These are phyloP conservation scores for Meira miltonrushii DNA, from an alignment of 1,284 basidiomycete species.

Conservation along the genomic window DNA sequence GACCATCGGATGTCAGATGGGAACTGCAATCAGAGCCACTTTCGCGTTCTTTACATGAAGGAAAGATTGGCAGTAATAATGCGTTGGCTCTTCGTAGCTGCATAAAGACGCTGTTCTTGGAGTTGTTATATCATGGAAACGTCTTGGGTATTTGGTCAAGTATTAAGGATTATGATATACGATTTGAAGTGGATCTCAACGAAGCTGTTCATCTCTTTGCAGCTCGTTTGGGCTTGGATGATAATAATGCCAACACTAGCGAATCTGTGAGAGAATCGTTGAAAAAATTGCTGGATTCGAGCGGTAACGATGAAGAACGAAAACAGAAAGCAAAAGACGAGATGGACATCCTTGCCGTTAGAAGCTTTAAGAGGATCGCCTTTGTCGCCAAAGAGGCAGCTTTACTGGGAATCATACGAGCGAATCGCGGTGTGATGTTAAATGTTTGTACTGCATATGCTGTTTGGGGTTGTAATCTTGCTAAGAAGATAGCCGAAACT, in stretches of 20 bases:
- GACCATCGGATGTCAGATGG: slow-evolving; percentile 7
- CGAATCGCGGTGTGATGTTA: neutral
- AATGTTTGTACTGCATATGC: neutral
- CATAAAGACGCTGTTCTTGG: slow-evolving; percentile 6
- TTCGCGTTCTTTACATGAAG: neutral
- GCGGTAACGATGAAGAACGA: neutral
- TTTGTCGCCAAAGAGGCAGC: neutral
- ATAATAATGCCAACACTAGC: neutral
- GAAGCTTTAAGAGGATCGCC: neutral
- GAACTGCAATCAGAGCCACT: neutral
- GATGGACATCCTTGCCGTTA: neutral
- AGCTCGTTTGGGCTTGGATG: neutral
- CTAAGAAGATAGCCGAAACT: neutral
- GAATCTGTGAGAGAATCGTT: neutral
- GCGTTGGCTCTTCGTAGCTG: neutral
- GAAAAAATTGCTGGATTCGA: too few relatives aligned
- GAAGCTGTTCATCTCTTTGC: slow-evolving; percentile 5
- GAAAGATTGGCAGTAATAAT: neutral
- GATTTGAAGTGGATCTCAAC: neutral
- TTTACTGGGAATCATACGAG: neutral
- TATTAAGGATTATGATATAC: slow-evolving; percentile 3
- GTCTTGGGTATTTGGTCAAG: slow-evolving; percentile 8
- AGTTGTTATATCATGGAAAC: neutral
- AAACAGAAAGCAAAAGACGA: neutral
- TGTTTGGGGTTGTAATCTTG: slow-evolving; percentile 4